phyloP scores from a whole-genome alignment of 176 grass and related monocot genomes.

The Olyra latifolia region DNA sequence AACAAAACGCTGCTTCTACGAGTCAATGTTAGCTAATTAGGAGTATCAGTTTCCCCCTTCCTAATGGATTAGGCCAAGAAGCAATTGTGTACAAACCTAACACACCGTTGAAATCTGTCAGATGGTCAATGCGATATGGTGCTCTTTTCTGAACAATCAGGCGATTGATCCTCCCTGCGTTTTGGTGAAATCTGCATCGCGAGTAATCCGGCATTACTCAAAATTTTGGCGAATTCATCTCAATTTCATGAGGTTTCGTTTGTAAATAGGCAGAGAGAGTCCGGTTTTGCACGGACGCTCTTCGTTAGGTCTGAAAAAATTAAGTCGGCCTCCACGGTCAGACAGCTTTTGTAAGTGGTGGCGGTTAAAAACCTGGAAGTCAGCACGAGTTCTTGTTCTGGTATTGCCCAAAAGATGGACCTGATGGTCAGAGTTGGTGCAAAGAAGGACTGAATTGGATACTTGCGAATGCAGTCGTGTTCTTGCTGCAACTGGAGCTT shows the following conservation, averaged over 20 bases:
- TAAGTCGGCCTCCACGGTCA: background rate
- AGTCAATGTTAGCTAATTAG: background rate
- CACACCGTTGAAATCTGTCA: background rate
- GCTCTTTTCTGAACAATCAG: background rate
- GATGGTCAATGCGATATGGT: conserved; percentile 17
- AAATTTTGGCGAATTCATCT: background rate
- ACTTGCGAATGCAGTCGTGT: background rate
- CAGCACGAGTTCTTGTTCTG: background rate
- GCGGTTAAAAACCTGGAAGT: background rate
- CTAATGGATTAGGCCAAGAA: conserved; percentile 41
- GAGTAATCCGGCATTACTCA: background rate
- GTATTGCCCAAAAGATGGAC: background rate
- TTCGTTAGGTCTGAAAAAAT: background rate
- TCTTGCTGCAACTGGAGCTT: background rate
- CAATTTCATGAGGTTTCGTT: background rate
- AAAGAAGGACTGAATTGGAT: background rate
- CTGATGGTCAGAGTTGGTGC: background rate
- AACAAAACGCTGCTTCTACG: background rate
- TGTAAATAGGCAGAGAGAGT: background rate
- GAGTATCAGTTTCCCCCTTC: background rate
- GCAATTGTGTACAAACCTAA: conserved; percentile 28
- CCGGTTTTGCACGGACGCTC: background rate
- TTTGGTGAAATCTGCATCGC: background rate
- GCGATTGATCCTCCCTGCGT: background rate
- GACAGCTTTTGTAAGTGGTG: background rate